A percentile compares a stretch with the other conserved stretches of the same genome.
These are phyloP conservation scores for Lodderomyces jiufengensis DNA, from an alignment of 1,139 yeast genomes.

Conservation along the genomic window DNA sequence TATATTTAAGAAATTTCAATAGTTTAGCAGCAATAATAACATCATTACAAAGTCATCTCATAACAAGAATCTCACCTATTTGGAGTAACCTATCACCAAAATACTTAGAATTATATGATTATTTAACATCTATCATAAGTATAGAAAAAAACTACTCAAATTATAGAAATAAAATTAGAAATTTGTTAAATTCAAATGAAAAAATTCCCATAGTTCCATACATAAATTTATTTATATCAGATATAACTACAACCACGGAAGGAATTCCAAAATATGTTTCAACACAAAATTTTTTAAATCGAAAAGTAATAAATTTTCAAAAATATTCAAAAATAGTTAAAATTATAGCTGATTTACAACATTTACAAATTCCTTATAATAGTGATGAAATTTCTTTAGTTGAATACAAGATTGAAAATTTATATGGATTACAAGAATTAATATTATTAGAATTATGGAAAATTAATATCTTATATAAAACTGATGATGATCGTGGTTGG, in stretches of 20 bases:
- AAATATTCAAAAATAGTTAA: constrained; percentile 73
- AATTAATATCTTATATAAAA: constrained; percentile 54
- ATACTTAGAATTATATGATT: constrained; percentile 61
- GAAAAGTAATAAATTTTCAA: constrained; percentile 73
- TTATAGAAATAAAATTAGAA: constrained; percentile 66
- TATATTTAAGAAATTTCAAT: constrained; percentile 77
- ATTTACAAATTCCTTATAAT: constrained; percentile 63
- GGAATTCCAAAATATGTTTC: constrained; percentile 76
- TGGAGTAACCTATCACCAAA: constrained; percentile 70
- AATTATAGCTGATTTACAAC: constrained; percentile 74
- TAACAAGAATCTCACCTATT: constrained; percentile 61
- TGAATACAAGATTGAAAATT: constrained; percentile 11
- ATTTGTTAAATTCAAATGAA: constrained; percentile 48
- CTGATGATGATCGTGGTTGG: constrained; percentile 70
- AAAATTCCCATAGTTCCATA: constrained; percentile 77
- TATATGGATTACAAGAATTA: constrained; percentile 58
- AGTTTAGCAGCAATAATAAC: constrained; percentile 87
- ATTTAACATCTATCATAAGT: constrained; percentile 66
- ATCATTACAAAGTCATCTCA: constrained; percentile 75
- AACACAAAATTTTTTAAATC: constrained; percentile 54
- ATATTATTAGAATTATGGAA: constrained; percentile 69
- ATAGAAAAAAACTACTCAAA: constrained; percentile 81
- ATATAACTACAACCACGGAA: constrained; percentile 81
- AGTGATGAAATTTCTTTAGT: neutral
- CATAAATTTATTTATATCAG: constrained; percentile 79